Base-by-base conservation (phyloP, 495 filamentous ascomycete genomes). In the Parathielavia appendiculata region DNA sequence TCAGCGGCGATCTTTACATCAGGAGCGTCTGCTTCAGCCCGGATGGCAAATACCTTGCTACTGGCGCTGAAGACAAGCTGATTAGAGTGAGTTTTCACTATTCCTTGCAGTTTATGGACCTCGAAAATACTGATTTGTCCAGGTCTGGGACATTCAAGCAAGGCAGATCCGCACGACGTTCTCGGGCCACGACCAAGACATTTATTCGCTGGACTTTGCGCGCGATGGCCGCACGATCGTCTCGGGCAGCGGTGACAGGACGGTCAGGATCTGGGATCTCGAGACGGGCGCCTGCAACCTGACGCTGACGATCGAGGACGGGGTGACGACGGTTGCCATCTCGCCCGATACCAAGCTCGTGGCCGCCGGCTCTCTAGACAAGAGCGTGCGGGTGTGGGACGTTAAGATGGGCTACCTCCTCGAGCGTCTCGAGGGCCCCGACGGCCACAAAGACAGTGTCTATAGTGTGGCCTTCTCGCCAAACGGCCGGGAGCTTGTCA, bases 11-110 rank as follows among this genome's bases (percentile, higher is more conserved):
- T 73, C 77, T 95, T 17, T 95, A 95, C 66, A 95, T 95, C 63
- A 76, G 90, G 64, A 95, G 90, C 65, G 90, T 95, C 35, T 95
- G 90, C 73, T 95, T 95, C 76, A 93, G 90, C 69, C 90, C 90
- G 2, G 90, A 95, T 70, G 90, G 90, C 46, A 86, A 88, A 71
- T 95, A 88, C 56, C 82, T 95, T 30, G 90, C 90, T 5, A 95
- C 90, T 26, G 90, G 90, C 63, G 90, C 90, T 8, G 90, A 95
- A 66, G 90, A 95, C 72, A 95, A 95, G 74, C 81, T 91, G 69
- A 95, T 95, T 72, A 78, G 90, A 54, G 90, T 92, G 79, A 76
- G 87, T 77, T 54, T 17, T 23, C 4, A 2, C 26, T 6, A 2
- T 12, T 14, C 16, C 4, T 4, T 1, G 10, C 8, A 9, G 11